phyloP scores from a whole-genome alignment of 2,329 filamentous ascomycete genomes.

The Phoma sp. region DNA sequence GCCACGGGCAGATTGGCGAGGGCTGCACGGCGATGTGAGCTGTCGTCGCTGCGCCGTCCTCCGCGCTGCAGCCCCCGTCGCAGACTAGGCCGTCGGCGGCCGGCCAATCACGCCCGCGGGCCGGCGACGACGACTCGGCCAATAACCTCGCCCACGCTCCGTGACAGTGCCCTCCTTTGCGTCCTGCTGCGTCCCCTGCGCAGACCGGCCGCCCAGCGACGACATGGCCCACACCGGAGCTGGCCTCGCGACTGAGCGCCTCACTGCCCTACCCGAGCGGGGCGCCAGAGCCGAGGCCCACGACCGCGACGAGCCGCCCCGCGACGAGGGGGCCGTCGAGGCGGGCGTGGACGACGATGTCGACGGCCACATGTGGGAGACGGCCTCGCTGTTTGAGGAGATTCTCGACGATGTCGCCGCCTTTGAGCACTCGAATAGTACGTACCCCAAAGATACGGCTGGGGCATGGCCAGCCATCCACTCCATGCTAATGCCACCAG shows the following conservation, averaged over 20 bases:
- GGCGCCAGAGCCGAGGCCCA: background rate
- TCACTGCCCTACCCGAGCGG: constrained; percentile 2
- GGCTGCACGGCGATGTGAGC: background rate
- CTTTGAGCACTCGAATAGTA: constrained; percentile 39
- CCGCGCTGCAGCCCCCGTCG: no score
- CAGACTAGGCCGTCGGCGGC: no score
- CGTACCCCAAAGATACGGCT: no score
- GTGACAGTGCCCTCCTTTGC: background rate
- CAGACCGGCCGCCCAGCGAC: background rate
- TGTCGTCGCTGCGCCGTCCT: background rate
- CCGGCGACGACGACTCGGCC: background rate
- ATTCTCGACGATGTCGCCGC: constrained; percentile 43
- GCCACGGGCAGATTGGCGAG: constrained; percentile 11
- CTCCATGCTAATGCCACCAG: constrained; percentile 16
- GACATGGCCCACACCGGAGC: constrained; percentile 30
- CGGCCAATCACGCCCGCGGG: background rate
- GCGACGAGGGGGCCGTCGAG: constrained; percentile 20
- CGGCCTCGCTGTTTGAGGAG: constrained; percentile 44
- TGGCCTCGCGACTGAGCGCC: no score
- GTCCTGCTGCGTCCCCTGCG: constrained; percentile 1
- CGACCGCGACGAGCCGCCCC: constrained; percentile 17
- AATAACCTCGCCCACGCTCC: background rate
- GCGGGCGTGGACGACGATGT: constrained; percentile 23
- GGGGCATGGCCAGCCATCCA: no score
- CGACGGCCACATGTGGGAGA: constrained; percentile 42